Percentiles rank a stretch among this genome's conserved stretches.
Evolutionary conservation across 352 stramenopile genomes (phyloP).

Genomic region (Albugo candida): DNA sequence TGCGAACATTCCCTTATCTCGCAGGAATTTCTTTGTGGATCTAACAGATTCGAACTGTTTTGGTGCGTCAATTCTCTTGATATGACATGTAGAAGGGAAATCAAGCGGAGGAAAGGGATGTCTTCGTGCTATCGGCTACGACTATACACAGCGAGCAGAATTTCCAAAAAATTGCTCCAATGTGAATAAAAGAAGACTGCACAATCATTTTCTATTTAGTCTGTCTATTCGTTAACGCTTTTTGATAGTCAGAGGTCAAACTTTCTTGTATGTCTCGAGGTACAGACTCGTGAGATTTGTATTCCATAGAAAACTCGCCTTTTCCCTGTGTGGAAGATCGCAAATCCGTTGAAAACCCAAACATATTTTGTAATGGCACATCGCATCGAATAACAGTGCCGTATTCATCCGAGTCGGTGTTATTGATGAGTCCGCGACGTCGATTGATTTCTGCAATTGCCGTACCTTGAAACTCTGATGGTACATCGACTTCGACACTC

Average conservation of each 20-base stretch:
- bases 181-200: no score
- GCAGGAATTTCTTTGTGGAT: no score
- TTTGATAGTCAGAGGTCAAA: conserved; percentile 86
- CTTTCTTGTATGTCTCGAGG: conserved; percentile 87
- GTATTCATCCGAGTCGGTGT: conserved; percentile 89
- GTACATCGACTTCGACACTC: conserved; percentile 86
- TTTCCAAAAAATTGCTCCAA: no score
- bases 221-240: conserved; percentile 24
- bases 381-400: conserved; percentile 82
- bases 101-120: no score
- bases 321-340: conserved; percentile 92
- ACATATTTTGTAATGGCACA: conserved; percentile 97
- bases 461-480: conserved; percentile 91
- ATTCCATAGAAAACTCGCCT: conserved; percentile 99
- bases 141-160: no score
- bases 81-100: no score
- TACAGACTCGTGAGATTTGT: conserved; percentile 91
- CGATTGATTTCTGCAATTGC: conserved; percentile 89
- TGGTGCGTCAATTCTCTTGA: no score
- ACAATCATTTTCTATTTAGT: no score
- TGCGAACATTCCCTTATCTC: no score
- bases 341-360: conserved; percentile 96
- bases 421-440: conserved; percentile 91
- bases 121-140: no score
- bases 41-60: no score